phyloP scores from a whole-genome alignment of 352 stramenopile species.

The Phytophthora pini region DNA sequence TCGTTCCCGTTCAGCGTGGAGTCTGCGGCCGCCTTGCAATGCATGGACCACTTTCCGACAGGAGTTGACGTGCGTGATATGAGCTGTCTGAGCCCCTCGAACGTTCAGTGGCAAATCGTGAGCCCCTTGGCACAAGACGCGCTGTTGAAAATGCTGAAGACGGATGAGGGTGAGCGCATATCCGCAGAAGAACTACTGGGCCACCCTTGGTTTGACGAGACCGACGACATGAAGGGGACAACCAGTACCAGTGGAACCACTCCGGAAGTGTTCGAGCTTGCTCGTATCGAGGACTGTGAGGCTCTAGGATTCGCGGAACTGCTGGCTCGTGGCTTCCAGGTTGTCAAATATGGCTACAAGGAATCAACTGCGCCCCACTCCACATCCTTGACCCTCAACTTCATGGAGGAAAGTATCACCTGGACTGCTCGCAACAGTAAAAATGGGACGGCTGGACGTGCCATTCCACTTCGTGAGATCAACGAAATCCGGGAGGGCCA shows the following conservation, averaged over 20 bases:
- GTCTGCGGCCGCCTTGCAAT: slow-evolving; percentile 67
- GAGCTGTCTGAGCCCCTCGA: slow-evolving; percentile 70
- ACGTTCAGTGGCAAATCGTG: slow-evolving; percentile 64
- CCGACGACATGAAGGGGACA: slow-evolving; percentile 7
- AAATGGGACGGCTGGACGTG: slow-evolving; percentile 12
- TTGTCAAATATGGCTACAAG: slow-evolving; percentile 66
- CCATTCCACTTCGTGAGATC: slow-evolving; percentile 60
- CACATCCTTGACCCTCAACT: slow-evolving; percentile 61
- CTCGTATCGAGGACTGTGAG: slow-evolving; percentile 60
- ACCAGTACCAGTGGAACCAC: neutral
- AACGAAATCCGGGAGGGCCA: slow-evolving; percentile 60
- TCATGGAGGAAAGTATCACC: slow-evolving; percentile 52
- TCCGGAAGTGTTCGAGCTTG: slow-evolving; percentile 19
- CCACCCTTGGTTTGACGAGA: slow-evolving; percentile 69
- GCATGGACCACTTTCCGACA: slow-evolving; percentile 65
- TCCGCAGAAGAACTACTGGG: slow-evolving; percentile 64
- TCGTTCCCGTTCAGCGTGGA: slow-evolving; percentile 83
- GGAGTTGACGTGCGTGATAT: slow-evolving; percentile 81
- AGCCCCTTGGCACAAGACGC: slow-evolving; percentile 65
- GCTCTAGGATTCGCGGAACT: slow-evolving; percentile 71
- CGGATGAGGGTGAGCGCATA: slow-evolving; percentile 58
- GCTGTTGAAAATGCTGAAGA: slow-evolving; percentile 63
- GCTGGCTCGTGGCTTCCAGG: slow-evolving; percentile 62
- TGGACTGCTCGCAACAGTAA: slow-evolving; percentile 57
- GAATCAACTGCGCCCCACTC: slow-evolving; percentile 50